These are phyloP conservation scores for Aspergillus spinulosporus DNA, from an alignment of 2,329 filamentous ascomycete species.

Conservation along the genomic window DNA sequence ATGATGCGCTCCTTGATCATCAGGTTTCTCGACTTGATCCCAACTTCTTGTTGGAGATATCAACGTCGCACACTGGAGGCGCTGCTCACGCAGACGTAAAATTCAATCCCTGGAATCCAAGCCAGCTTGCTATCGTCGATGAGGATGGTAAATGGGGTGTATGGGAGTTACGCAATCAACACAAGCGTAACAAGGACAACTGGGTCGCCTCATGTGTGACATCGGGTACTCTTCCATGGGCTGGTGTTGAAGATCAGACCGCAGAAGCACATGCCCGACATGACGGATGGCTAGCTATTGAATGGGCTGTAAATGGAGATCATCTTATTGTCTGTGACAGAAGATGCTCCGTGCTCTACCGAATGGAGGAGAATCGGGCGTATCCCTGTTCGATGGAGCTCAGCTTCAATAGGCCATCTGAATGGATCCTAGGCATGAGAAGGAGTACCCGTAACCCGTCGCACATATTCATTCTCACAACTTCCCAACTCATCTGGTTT, in stretches of 20 bases:
- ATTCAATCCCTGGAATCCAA: slow-evolving; percentile 61
- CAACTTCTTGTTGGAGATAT: slow-evolving; percentile 49
- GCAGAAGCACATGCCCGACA: slow-evolving; percentile 24
- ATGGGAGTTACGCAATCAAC: slow-evolving; percentile 43
- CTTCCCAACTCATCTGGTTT: slow-evolving; percentile 51
- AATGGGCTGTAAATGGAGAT: slow-evolving; percentile 42
- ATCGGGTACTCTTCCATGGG: slow-evolving; percentile 34
- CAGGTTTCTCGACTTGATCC: slow-evolving; percentile 48
- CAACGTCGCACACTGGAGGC: slow-evolving; percentile 46
- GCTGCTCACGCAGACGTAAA: slow-evolving; percentile 54
- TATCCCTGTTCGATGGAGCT: slow-evolving; percentile 38
- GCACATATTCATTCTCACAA: slow-evolving; percentile 56
- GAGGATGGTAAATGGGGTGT: slow-evolving; percentile 56
- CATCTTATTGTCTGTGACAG: slow-evolving; percentile 56
- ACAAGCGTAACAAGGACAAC: slow-evolving; percentile 29
- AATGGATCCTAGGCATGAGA: slow-evolving; percentile 59
- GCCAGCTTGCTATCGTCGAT: slow-evolving; percentile 59
- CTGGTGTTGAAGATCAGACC: slow-evolving; percentile 20
- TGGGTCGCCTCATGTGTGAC: slow-evolving; percentile 31
- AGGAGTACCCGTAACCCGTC: slow-evolving; percentile 43
- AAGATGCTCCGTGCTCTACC: slow-evolving; percentile 40
- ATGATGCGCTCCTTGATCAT: slow-evolving; percentile 10
- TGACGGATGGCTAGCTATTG: slow-evolving; percentile 48
- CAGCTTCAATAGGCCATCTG: slow-evolving; percentile 36
- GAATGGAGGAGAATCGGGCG: slow-evolving; percentile 27